Percentiles rank a stretch among this genome's conserved stretches.
phyloP scores from a whole-genome alignment of 108 stramenopile species.

The Cylindrotheca fusiformis region DNA sequence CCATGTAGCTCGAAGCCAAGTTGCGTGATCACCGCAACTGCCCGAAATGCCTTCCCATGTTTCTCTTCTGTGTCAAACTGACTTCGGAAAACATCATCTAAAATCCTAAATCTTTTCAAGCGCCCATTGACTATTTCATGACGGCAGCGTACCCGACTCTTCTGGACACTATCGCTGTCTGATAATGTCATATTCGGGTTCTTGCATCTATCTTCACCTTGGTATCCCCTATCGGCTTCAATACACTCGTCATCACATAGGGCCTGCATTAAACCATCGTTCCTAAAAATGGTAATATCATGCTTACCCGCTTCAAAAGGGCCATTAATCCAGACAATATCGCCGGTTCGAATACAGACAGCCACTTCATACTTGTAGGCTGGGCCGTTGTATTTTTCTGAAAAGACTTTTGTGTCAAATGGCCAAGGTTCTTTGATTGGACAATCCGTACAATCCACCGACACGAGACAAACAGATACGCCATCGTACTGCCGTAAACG shows the following conservation, averaged over 20 bases:
- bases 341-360: constrained; percentile 1
- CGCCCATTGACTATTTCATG: not conserved
- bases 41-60: not conserved
- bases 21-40: not conserved
- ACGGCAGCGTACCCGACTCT: not conserved
- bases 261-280: constrained; percentile 9
- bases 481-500: constrained; percentile 4
- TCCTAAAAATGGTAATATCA: constrained; percentile 14
- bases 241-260: not conserved
- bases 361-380: constrained; percentile 25
- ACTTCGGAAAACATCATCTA: not conserved
- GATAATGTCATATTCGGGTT: not conserved
- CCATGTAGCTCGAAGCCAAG: too few relatives aligned
- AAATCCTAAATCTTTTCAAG: not conserved
- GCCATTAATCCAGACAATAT: constrained; percentile 28
- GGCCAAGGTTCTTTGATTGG: constrained; percentile 12
- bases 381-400: constrained; percentile 20
- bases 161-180: not conserved
- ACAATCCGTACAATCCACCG: constrained; percentile 16
- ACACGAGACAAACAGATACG: constrained; percentile 9
- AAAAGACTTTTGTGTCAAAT: constrained; percentile 5
- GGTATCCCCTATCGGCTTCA: not conserved
- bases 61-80: not conserved
- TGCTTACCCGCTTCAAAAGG: constrained; percentile 17
- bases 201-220: not conserved